These are phyloP conservation scores for Yamagishiella unicocca DNA, from an alignment of 139 green algal genomes.

Conservation along the genomic window DNA sequence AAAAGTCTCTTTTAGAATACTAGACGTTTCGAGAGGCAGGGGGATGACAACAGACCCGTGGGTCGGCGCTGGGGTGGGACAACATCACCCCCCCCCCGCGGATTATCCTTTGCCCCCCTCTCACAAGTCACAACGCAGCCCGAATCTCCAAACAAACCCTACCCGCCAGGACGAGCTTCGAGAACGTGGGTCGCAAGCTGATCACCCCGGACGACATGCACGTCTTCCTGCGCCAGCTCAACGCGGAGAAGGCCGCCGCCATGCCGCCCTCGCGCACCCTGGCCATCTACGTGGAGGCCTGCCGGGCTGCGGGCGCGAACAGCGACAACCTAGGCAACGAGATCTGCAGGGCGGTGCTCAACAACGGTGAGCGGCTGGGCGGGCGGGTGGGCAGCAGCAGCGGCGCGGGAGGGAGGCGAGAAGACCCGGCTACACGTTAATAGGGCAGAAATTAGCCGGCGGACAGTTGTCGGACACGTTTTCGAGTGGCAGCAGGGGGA, in stretches of 20 bases:
- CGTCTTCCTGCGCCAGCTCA: conserved; percentile 25
- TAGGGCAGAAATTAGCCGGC: too few relatives aligned
- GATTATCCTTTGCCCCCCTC: too few relatives aligned
- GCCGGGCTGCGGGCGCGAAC: background rate
- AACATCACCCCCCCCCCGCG: too few relatives aligned
- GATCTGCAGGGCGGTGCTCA: conserved; percentile 24
- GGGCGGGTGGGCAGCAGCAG: background rate
- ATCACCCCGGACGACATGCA: conserved; percentile 36
- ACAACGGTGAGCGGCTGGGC: conserved; percentile 24
- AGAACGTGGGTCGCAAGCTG: conserved; percentile 17
- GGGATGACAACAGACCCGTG: too few relatives aligned
- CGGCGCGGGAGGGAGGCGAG: background rate
- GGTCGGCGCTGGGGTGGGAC: too few relatives aligned
- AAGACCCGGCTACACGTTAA: too few relatives aligned
- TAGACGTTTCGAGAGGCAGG: too few relatives aligned
- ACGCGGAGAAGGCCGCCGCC: conserved; percentile 22
- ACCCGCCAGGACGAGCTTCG: conserved; percentile 19
- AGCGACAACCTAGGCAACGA: background rate
- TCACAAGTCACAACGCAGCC: too few relatives aligned
- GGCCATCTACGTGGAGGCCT: conserved; percentile 31
- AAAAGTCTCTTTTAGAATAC: too few relatives aligned
- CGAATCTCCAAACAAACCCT: too few relatives aligned
- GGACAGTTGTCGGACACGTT: too few relatives aligned
- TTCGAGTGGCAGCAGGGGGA: too few relatives aligned
- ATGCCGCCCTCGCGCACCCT: background rate